Evolutionary conservation across 768 basidiomycete genomes (phyloP).

Genomic region (Strobilomyces confusus): DNA sequence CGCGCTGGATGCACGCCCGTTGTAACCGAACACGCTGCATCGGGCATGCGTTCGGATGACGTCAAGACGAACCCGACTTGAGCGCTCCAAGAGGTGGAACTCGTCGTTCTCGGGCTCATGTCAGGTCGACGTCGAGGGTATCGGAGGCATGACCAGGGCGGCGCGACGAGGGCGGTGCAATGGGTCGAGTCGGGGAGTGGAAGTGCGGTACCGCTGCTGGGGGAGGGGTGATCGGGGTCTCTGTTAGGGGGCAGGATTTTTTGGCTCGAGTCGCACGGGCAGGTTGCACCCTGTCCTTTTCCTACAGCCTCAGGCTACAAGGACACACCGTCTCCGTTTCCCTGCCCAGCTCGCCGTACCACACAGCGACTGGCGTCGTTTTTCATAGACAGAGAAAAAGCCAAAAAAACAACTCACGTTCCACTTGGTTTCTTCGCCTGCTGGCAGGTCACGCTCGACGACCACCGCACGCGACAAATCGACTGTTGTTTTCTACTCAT

Average conservation of each 20-base stretch:
- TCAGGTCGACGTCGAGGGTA: neutral
- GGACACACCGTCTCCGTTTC: constrained; percentile 22
- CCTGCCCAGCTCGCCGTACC: constrained; percentile 32
- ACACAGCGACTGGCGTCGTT: constrained; percentile 34
- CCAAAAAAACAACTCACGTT: constrained; percentile 30
- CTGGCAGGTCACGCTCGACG: constrained; percentile 90
- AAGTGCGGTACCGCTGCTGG: constrained; percentile 12
- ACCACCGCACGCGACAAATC: constrained; percentile 68
- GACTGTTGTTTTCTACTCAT: constrained; percentile 47
- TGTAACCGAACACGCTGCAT: constrained; percentile 7
- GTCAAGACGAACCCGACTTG: neutral
- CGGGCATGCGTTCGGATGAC: constrained; percentile 1
- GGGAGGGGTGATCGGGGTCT: constrained; percentile 27
- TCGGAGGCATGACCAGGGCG: neutral
- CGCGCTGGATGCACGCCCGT: neutral
- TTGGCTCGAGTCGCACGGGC: constrained; percentile 32
- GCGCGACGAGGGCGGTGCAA: neutral
- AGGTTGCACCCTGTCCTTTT: constrained; percentile 34
- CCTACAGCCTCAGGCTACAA: constrained; percentile 37
- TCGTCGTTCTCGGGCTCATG: neutral
- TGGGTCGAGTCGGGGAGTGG: neutral
- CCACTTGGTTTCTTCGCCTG: constrained; percentile 72
- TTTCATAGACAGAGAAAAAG: constrained; percentile 39
- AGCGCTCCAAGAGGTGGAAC: neutral
- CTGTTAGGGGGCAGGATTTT: constrained; percentile 24